Base-by-base conservation (phyloP, 1,284 basidiomycete genomes). In the Coriolopsis trogii region DNA sequence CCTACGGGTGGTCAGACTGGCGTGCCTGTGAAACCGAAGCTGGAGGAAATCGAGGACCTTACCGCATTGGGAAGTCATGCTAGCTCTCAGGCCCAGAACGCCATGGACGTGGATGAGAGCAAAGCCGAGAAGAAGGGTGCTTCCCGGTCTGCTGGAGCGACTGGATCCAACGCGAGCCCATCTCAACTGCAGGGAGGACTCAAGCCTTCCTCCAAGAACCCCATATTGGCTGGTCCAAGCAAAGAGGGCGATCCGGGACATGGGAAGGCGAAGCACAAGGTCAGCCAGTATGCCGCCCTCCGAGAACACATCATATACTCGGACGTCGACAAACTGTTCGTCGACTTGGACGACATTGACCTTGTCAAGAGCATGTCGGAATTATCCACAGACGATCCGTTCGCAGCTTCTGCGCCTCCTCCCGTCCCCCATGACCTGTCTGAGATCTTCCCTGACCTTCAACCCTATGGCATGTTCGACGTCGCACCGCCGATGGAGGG, bases 1-100 rank as follows among this genome's bases (percentile, higher is more conserved):
- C 45, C 34, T 0, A 44, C 40, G 21, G 15, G 16, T 46, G 38
- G 41, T 47, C 38, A 3, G 66, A 67, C 4, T 61, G 60, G 67
- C 29, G 71, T 70, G 36, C 62, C 79, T 13, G 59, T 77, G 29
- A 69, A 77, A 53, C 81, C 78, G 15, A 89, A 89, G 65, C 68
- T 76, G 26, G 87, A 89, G 64, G 84, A 87, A 26, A 57, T 81
- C 29, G 85, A 89, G 21, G 82, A 85, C 58, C 60, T 72, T 6
- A 74, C 75, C n/a, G 75, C 73, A 30, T 60, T 87, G 49, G 65
- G 71, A 37, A 63, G 61, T 30, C 29, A 28, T 21, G 45, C 21
- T 20, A 34, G 25, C 23, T 15, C 44, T 31, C 50, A 31, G 7
- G 60, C 54, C 33, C 36, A 47, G 23, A 55, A 57, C 33, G 55